Evolutionary conservation across 192 early-diverging fungal genomes (phyloP), one percentile per base, ranked within the genome.

Genomic region (Mortierella hygrophila): DNA sequence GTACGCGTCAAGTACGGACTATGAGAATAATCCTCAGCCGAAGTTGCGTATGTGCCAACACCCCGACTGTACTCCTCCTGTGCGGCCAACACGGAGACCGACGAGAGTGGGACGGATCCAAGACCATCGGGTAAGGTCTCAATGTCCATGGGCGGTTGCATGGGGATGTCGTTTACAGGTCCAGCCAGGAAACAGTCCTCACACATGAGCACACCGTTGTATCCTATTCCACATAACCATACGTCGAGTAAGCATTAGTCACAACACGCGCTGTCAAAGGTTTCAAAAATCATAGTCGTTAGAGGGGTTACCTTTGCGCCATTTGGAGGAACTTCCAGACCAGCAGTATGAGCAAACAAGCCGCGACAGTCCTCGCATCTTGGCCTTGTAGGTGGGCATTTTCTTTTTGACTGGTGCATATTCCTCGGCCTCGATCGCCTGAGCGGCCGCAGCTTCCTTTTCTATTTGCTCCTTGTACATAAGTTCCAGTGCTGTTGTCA

Each of bases 191-290:
- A 95, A 79, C 94, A 95, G 26, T 85, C 84, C 77, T 92, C 91
- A 77, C 94, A 95, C 93, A 95, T 94, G 6, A 94, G 82, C 8
- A 95, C 91, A 5, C 93, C 93, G 54, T 95, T 91, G 79, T 94
- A 94, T 7, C 94, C 94, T 91, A 73, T 40, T 23, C 20, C 21
- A 6, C 20, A 69, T 9, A 4, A 20, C 68, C 11, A 37, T 57
- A 2, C 47, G 65, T 57, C n/a, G 13, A 40, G 32, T 15, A 46
- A 15, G 44, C 10, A 13, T 46, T 46, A 46, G 44, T 2, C 44
- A 15, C 44, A 15, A 44, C 0, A 11, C 1, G 10, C 2, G 13
- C 2, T 46, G 11, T 15, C 13, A 46, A 46, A 11, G 10, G 10
- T 9, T 3, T 2, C 13, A 15, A 57, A 65, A 4, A 65, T 15